A percentile compares a stretch with the other conserved stretches of the same genome.
Evolutionary conservation across 768 basidiomycete species (phyloP).

Genomic region (Amylocystis lapponica): DNA sequence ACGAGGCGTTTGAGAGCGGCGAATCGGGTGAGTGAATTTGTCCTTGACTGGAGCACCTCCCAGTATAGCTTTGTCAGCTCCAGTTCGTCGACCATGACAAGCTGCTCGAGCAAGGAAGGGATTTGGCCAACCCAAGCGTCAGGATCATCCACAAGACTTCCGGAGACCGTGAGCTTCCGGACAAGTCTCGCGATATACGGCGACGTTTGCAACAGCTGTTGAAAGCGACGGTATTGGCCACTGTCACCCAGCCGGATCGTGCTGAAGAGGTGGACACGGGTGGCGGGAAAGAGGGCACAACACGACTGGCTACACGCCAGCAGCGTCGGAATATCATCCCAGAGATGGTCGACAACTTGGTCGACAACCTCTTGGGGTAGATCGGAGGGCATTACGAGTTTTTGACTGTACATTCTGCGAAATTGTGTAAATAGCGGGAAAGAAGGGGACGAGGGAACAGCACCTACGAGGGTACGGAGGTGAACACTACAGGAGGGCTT

Average conservation of each 20-base stretch:
- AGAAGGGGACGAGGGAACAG: not conserved
- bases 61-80: conserved; percentile 10
- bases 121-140: conserved; percentile 10
- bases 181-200: conserved; percentile 14
- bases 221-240: conserved; percentile 11
- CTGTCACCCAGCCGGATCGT: conserved; percentile 10
- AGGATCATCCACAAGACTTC: conserved; percentile 1
- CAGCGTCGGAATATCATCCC: conserved; percentile 19
- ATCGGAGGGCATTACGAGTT: conserved; percentile 1
- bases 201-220: conserved; percentile 9
- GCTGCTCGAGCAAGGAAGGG: conserved; percentile 4
- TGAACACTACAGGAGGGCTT: not conserved
- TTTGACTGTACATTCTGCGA: not conserved
- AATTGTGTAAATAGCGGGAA: not conserved
- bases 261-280: conserved; percentile 22
- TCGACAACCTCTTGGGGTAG: conserved; percentile 24
- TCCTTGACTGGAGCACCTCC: conserved; percentile 5
- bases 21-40: too few species aligned
- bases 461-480: not conserved
- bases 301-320: conserved; percentile 15
- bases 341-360: conserved; percentile 22
- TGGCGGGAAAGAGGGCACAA: conserved; percentile 17
- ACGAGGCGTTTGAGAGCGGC: conserved; percentile 6
- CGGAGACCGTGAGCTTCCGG: conserved; percentile 15
- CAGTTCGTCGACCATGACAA: conserved; percentile 6